Evolutionary conservation across 352 stramenopile species (phyloP).

Genomic region (Thalassiosira oceanica): DNA sequence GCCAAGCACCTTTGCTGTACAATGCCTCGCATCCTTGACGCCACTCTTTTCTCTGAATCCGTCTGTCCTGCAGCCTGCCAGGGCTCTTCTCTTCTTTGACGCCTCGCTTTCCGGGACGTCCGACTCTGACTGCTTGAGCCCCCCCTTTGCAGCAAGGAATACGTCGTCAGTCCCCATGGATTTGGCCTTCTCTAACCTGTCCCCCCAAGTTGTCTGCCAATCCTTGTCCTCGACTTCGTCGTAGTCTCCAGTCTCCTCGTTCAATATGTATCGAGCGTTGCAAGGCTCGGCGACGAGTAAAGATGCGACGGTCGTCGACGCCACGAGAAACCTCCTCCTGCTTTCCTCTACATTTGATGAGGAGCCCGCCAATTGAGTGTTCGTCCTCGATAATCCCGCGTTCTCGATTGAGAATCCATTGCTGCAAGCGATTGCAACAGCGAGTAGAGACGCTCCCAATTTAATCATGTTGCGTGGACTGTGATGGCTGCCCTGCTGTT

Average conservation of each 20-base stretch:
- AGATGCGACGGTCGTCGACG: no score
- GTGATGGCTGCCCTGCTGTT: no score
- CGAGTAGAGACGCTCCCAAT: no score
- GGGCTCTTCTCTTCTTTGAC: slow-evolving; percentile 53
- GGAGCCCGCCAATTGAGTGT: no score
- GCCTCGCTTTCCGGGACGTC: slow-evolving; percentile 34
- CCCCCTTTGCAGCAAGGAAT: slow-evolving; percentile 52
- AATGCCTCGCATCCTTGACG: slow-evolving; percentile 35
- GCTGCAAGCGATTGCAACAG: no score
- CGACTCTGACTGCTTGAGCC: slow-evolving; percentile 36
- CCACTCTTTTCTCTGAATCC: slow-evolving; percentile 24
- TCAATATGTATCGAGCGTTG: slow-evolving; percentile 45
- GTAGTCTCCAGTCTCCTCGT: slow-evolving; percentile 63
- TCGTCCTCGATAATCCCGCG: no score
- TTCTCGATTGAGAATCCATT: no score
- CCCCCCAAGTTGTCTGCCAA: slow-evolving; percentile 59
- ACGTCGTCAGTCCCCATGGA: slow-evolving; percentile 52
- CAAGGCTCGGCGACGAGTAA: no score
- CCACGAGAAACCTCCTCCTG: no score
- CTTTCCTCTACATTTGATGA: no score
- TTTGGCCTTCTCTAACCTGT: slow-evolving; percentile 54
- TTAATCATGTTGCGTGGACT: no score
- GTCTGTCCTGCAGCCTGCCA: slow-evolving; percentile 51
- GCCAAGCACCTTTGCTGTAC: slow-evolving; percentile 48
- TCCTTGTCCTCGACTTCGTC: slow-evolving; percentile 55